Base-by-base conservation (phyloP, 116 monocot genomes). In the Iris pallida region DNA sequence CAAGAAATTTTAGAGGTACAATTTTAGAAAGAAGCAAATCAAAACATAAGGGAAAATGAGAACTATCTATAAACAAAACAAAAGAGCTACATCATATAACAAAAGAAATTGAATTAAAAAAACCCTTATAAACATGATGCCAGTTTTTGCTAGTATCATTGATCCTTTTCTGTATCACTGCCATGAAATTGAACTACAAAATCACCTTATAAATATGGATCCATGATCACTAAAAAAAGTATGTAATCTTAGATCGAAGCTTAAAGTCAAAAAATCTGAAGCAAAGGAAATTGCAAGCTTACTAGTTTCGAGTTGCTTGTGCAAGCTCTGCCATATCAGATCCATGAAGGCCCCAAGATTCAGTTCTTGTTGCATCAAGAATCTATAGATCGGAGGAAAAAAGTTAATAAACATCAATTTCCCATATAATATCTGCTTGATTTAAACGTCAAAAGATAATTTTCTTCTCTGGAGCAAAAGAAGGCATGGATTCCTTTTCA, bases 71-170 rank as follows among this genome's bases (percentile, higher is more conserved):
- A n/a, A n/a, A n/a, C n/a, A n/a, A n/a, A n/a, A n/a, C n/a, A n/a
- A n/a, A n/a, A n/a, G 13, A 61, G 44, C n/a, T 45, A 45, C 7
- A 6, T 5, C 4, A 8, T 0, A 61, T 43, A 45, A 61, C 14
- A 45, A 16, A 61, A 12, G 1, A 4, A 49, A 41, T 12, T 47
- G 18, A 41, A 59, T 11, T 55, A 14, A 40, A 14, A n/a, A 10
- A 20, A 59, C 60, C 84, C 84, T 84, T 84, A 64, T 73, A 84
- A 73, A 80, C 84, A 58, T 84, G 83, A 54, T 79, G 79, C 83
- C 83, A 83, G 13, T 83, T 83, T 79, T 83, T 83, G 9, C 83
- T 79, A 47, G 70, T 84, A 59, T 80, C 80, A 55, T 67, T 80
- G 16, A 77, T 69, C 84, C 84, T 76, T 73, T 71, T 84, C 84